Base-by-base conservation (phyloP, 352 stramenopile genomes). In the Elongisporangium prolatum region DNA sequence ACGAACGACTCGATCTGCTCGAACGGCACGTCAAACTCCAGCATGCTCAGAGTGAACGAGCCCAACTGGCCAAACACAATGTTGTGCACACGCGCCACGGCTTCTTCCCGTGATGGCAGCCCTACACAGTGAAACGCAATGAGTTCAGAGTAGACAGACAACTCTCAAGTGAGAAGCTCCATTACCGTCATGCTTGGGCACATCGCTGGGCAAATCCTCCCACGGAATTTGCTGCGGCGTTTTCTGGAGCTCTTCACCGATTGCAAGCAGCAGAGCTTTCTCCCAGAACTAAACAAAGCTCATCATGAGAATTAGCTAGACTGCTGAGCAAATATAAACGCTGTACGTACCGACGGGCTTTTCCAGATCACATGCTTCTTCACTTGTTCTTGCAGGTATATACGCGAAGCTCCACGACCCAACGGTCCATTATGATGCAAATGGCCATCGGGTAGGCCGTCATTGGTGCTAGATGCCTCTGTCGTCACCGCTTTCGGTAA, bases 31-130 rank as follows among this genome's bases (percentile, higher is more conserved):
- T 93, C 81, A 34, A 95, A 92, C 68, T 95, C 83, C 47, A 93
- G 81, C 85, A 95, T 95, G 56, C 85, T 95, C 52, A 95, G 56
- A 8, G 83, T 95, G 63, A 93, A 95, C 21, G 83, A 95, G 2
- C 83, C 85, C 4, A 93, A 54, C 63, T 95, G 85, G 2, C 85
- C 85, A 56, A 95, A 95, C 57, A 95, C 82, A 48, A 95, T 95
- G 56, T 95, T 95, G 75, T 95, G 85, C 18, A 95, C 83, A 9
- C 80, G 81, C 21, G 72, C 80, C 38, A 95, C 85, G 18, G 85
- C 85, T 61, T 95, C 85, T 73, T 95, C 80, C 21, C 85, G 83
- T 16, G 79, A 88, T 20, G 75, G 69, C 0, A 88, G 44, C 3
- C 72, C 80, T 81, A 58, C 11, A n/a, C n/a, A n/a, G 22, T 16